Conservation (phyloP, 106 monocot genomes). For the Dendrobium nobile region DNA sequence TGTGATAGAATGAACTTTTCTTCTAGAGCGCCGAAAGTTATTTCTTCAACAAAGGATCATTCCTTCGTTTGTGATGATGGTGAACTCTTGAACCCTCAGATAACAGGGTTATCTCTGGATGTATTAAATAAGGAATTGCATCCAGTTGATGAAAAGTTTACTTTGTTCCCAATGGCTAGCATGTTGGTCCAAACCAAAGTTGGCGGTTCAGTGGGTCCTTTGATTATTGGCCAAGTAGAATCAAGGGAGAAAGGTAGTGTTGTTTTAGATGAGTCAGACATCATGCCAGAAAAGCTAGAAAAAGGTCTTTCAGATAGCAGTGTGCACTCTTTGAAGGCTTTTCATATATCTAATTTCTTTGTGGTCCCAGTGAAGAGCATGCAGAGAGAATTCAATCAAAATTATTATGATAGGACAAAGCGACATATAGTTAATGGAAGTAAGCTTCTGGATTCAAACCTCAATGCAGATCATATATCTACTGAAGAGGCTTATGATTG, state of each 20-base stretch:
- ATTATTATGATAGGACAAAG: neutral
- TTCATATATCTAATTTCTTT: slow-evolving; percentile 5
- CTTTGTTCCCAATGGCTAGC: neutral
- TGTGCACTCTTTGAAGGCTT: neutral
- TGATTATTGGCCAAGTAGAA: neutral
- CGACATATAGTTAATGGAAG: neutral
- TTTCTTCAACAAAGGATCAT: slow-evolving; percentile 1
- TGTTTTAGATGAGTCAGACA: slow-evolving; percentile 4
- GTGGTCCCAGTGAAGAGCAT: neutral
- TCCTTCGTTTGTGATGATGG: slow-evolving; percentile 9
- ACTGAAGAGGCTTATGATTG: slow-evolving; percentile 6
- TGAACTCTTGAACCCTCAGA: slow-evolving; percentile 5
- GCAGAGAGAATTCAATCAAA: slow-evolving; percentile 6
- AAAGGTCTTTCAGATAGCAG: neutral
- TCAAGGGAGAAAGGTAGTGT: neutral
- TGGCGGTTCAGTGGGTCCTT: neutral
- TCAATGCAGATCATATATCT: neutral
- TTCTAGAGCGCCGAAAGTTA: neutral
- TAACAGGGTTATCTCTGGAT: neutral
- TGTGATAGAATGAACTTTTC: neutral
- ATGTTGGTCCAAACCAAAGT: slow-evolving; percentile 2
- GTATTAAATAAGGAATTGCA: slow-evolving; percentile 7
- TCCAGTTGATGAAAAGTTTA: slow-evolving; percentile 4
- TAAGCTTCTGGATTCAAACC: slow-evolving; percentile 9
- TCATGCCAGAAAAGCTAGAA: neutral